Base-by-base conservation (phyloP, 768 basidiomycete species). In the Porpolomopsis calyptriformis region DNA sequence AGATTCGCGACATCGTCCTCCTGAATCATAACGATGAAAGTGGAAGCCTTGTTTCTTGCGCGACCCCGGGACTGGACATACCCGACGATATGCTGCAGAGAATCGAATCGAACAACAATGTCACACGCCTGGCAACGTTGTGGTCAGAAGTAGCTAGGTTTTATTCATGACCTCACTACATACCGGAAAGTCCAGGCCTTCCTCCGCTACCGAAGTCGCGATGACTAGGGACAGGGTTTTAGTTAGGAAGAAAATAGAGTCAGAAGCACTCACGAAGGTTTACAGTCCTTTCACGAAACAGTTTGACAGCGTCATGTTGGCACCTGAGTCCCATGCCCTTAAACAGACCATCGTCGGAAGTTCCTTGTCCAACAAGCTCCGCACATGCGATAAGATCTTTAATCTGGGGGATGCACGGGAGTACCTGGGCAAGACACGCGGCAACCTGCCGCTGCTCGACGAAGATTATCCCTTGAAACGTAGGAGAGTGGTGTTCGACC, bases 31-130 rank as follows among this genome's bases (percentile, higher is more conserved):
- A 92, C 72, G 36, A 92, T 68, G 53, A 86, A 93, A 2, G 78
- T 81, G 1, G 89, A 89, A 0, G 74, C 67, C 47, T 76, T 75
- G 49, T 80, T 82, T 38, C 91, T 71, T 0, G 91, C 90, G 10
- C 91, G 74, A 31, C 91, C 91, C 22, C 91, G 79, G 16, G 86
- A 90, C 60, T 94, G 91, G 34, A 93, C 76, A 53, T 93, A 93
- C 40, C 82, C 84, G 16, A 84, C 80, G 75, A 91, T 80, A 50
- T 89, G 86, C 33, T 82, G 76, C 6, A 91, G 66, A 4, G 76
- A 67, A 56, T 94, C 89, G 53, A 90, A 92, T 4, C 90, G 85
- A 52, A 93, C 72, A 37, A 91, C 85, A 6, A 92, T 68, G 56
- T 89, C 85, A 60, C 89, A 92, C 9, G 82, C 82, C 84, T 87